phyloP scores from a whole-genome alignment of 345 rosid genomes.

The Triadica sebifera region DNA sequence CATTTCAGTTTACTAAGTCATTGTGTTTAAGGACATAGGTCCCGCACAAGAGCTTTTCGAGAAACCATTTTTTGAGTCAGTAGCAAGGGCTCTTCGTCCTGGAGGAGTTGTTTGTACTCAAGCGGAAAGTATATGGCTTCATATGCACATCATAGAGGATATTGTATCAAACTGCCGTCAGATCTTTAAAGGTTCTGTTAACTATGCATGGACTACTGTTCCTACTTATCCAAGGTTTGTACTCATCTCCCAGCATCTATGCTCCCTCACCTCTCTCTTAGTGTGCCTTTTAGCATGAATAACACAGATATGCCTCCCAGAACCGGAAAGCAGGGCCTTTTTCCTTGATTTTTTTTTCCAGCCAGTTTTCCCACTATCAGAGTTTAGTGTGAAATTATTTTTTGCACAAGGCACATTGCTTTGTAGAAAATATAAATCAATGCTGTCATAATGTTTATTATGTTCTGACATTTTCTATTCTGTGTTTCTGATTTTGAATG shows the following conservation, averaged over 20 bases:
- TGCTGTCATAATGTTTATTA: no score
- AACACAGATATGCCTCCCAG: neutral
- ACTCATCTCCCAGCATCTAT: neutral
- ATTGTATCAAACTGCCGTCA: constrained; percentile 83
- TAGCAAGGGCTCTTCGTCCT: constrained; percentile 90
- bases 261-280: neutral
- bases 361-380: no score
- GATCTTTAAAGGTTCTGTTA: constrained; percentile 89
- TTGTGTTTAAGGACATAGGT: constrained; percentile 39
- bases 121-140: constrained; percentile 98
- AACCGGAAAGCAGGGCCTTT: no score
- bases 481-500: constrained; percentile 11
- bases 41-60: constrained; percentile 97
- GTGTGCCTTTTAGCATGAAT: neutral
- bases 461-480: neutral
- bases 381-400: no score
- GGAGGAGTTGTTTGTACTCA: constrained; percentile 96
- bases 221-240: constrained; percentile 91
- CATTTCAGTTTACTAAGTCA: neutral
- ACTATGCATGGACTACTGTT: constrained; percentile 96
- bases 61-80: constrained; percentile 83
- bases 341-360: no score
- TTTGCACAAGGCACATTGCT: no score
- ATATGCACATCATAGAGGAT: constrained; percentile 94
- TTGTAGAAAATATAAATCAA: no score